phyloP scores from a whole-genome alignment of 2,329 filamentous ascomycete species.

The Fusarium zealandicum region DNA sequence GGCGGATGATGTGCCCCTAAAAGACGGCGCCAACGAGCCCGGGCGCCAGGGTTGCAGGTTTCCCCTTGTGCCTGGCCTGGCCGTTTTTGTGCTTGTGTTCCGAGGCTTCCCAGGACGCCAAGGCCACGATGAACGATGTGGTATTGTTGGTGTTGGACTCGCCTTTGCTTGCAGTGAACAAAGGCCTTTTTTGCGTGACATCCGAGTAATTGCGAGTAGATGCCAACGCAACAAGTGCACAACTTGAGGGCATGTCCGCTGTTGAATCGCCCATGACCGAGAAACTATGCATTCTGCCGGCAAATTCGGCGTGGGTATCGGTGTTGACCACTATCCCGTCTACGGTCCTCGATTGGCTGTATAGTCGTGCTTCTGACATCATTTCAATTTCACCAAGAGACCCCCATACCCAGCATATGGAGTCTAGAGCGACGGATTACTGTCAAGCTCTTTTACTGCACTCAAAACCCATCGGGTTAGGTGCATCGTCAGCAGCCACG shows the following conservation, averaged over 20 bases:
- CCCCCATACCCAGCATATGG: conserved; percentile 4
- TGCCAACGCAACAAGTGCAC: too few species aligned
- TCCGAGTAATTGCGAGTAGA: too few species aligned
- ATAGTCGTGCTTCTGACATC: conserved; percentile 4
- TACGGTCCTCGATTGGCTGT: not conserved
- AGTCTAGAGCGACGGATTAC: not conserved
- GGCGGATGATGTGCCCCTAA: conserved; percentile 1
- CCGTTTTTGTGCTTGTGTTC: conserved; percentile 18
- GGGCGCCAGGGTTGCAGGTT: conserved; percentile 12
- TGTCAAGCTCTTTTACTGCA: not conserved
- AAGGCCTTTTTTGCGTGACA: too few species aligned
- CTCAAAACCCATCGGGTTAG: not conserved
- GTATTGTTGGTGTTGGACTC: conserved; percentile 20
- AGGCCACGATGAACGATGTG: conserved; percentile 21
- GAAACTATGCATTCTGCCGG: not conserved
- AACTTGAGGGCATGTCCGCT: conserved; percentile 1
- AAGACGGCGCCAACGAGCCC: conserved; percentile 2
- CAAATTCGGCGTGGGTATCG: conserved; percentile 4
- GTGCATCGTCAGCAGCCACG: not conserved
- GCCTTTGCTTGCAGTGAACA: too few species aligned
- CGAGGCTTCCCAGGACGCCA: conserved; percentile 32
- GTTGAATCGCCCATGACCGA: not conserved
- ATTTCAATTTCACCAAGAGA: conserved; percentile 12
- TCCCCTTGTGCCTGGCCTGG: conserved; percentile 28
- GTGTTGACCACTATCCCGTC: not conserved